Evolutionary conservation across 495 filamentous ascomycete genomes (phyloP).

Genomic region (Amorphotheca resinae): DNA sequence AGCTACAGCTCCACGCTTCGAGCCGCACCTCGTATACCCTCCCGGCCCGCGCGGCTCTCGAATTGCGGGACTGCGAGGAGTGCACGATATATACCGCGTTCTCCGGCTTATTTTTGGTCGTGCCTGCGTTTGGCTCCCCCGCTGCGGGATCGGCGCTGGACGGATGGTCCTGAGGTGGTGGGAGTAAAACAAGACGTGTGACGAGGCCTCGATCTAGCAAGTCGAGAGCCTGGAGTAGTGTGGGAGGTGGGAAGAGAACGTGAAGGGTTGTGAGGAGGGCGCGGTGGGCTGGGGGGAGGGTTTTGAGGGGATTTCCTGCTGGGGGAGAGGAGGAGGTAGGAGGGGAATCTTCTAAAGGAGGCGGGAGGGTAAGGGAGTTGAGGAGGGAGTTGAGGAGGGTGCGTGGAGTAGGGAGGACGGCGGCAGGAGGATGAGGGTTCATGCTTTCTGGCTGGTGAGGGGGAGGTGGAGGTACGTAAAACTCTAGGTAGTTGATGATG

Average conservation of each 20-base stretch:
- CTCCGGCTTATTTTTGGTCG: background rate
- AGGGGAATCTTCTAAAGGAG: background rate
- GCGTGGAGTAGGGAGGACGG: constrained; percentile 26
- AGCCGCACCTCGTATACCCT: constrained; percentile 54
- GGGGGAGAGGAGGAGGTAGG: background rate
- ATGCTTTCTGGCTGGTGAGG: too few species aligned
- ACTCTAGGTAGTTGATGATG: too few species aligned
- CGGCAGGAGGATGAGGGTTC: background rate
- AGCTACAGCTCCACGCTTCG: constrained; percentile 78
- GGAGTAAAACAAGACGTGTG: constrained; percentile 20
- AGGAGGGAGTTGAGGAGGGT: constrained; percentile 34
- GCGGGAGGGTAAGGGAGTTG: constrained; percentile 27
- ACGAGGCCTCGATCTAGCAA: constrained; percentile 66
- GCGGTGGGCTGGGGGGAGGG: constrained; percentile 26
- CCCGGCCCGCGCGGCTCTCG: too few species aligned
- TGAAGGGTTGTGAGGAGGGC: constrained; percentile 46
- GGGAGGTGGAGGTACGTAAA: too few species aligned
- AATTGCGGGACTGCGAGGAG: constrained; percentile 22
- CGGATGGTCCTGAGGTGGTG: constrained; percentile 15
- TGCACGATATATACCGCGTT: constrained; percentile 28
- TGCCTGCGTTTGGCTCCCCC: background rate
- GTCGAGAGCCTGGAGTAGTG: constrained; percentile 64
- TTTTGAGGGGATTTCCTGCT: constrained; percentile 28
- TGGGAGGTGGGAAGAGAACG: constrained; percentile 44
- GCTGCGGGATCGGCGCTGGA: background rate